These are phyloP conservation scores for Exobasidium cylindrosporum DNA, from an alignment of 1,284 basidiomycete species.

Conservation along the genomic window DNA sequence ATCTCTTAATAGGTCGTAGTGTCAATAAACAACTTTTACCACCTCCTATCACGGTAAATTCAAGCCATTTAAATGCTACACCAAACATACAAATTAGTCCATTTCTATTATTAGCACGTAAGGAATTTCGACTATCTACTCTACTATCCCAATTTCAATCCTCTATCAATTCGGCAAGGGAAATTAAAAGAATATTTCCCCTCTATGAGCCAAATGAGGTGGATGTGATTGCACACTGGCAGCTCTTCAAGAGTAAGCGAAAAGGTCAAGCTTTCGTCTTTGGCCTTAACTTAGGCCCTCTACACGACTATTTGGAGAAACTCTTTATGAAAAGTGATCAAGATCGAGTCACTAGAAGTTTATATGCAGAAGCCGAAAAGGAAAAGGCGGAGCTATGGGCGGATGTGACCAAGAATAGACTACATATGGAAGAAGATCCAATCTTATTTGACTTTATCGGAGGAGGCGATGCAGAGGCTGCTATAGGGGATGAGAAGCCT, in stretches of 20 bases:
- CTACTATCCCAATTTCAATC: conserved; percentile 22
- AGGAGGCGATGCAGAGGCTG: neutral
- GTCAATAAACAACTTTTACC: conserved; percentile 9
- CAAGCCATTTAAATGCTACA: neutral
- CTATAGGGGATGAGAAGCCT: neutral
- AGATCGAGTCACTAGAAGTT: neutral
- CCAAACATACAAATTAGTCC: neutral
- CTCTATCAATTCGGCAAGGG: conserved; percentile 16
- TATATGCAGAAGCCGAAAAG: neutral
- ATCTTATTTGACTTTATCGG: conserved; percentile 16
- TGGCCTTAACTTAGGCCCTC: conserved; percentile 29
- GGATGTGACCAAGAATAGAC: conserved; percentile 23
- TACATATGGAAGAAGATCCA: conserved; percentile 25
- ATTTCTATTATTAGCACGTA: conserved; percentile 21
- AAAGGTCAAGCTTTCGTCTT: conserved; percentile 22
- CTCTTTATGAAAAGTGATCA: neutral
- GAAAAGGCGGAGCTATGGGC: conserved; percentile 20
- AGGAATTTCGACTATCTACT: conserved; percentile 18
- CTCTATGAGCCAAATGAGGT: conserved; percentile 26
- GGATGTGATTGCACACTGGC: conserved; percentile 27
- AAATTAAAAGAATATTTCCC: conserved; percentile 18
- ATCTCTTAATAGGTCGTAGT: conserved; percentile 9
- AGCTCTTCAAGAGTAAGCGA: neutral
- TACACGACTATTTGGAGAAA: conserved; percentile 21
- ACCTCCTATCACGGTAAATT: neutral